Percentiles rank a stretch among this genome's conserved stretches.
These are phyloP conservation scores for Paramecium tetraurelia DNA, from an alignment of 73 alveolate genomes.

Conservation along the genomic window DNA sequence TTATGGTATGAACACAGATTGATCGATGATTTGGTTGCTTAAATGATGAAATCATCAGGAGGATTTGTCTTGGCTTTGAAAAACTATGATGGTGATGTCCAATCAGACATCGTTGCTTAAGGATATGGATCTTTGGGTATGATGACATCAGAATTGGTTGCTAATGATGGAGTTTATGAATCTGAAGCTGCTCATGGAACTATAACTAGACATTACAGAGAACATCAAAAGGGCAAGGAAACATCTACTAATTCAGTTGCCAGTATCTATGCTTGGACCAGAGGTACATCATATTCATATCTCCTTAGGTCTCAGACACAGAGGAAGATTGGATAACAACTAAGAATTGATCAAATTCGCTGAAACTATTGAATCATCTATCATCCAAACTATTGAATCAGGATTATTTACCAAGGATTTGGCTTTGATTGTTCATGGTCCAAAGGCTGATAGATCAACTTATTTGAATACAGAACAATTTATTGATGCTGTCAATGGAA, in stretches of 20 bases:
- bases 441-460: slow-evolving; percentile 26
- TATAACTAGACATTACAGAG: slow-evolving; percentile 87
- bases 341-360: slow-evolving; percentile 61
- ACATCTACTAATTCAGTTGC: slow-evolving; percentile 90
- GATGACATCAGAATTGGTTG: slow-evolving; percentile 73
- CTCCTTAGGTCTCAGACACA: slow-evolving; percentile 62
- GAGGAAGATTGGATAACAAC: slow-evolving; percentile 80
- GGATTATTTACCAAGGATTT: slow-evolving; percentile 90
- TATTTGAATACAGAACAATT: slow-evolving; percentile 58
- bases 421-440: slow-evolving; percentile 77
- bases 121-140: slow-evolving; percentile 93
- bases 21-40: slow-evolving; percentile 83
- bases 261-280: slow-evolving; percentile 87
- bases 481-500: slow-evolving; percentile 62
- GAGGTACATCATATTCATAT: slow-evolving; percentile 53
- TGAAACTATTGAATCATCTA: slow-evolving; percentile 73
- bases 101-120: slow-evolving; percentile 84
- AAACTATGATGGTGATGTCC: slow-evolving; percentile 91
- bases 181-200: slow-evolving; percentile 96
- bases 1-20: slow-evolving; percentile 90
- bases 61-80: slow-evolving; percentile 90
- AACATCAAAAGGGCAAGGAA: slow-evolving; percentile 77
- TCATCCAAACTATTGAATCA: slow-evolving; percentile 71
- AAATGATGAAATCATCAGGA: slow-evolving; percentile 72
- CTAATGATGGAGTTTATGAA: slow-evolving; percentile 80